Percentiles rank a stretch among this genome's conserved stretches.
Evolutionary conservation across 1,284 basidiomycete genomes (phyloP).

Genomic region (Ganoderma lingzhi): DNA sequence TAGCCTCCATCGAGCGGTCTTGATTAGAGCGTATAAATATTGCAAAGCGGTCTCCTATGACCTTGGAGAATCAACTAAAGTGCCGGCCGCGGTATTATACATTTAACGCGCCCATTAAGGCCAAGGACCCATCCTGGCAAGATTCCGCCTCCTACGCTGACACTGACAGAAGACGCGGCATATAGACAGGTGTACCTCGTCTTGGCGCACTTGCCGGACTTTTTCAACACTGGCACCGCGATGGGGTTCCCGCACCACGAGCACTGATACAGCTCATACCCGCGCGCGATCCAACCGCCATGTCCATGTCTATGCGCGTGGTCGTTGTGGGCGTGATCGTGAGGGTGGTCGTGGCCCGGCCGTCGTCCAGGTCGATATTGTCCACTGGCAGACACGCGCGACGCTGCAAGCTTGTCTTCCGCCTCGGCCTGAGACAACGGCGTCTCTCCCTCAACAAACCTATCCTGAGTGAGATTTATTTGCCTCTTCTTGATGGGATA

Average conservation of each 20-base stretch:
- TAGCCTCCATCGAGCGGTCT: too few species aligned
- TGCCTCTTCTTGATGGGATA: constrained; percentile 53
- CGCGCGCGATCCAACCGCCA: background rate
- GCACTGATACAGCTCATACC: constrained; percentile 48
- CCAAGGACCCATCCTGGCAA: too few species aligned
- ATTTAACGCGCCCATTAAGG: too few species aligned
- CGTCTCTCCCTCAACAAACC: constrained; percentile 47
- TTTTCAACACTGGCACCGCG: constrained; percentile 46
- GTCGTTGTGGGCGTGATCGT: background rate
- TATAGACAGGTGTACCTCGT: constrained; percentile 48
- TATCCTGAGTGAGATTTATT: constrained; percentile 49
- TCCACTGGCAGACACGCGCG: constrained; percentile 1
- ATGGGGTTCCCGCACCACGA: constrained; percentile 65
- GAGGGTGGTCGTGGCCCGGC: background rate
- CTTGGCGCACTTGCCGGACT: constrained; percentile 45
- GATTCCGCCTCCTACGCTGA: too few species aligned
- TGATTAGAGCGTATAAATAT: too few species aligned
- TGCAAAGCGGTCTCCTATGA: too few species aligned
- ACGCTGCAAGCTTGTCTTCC: constrained; percentile 55
- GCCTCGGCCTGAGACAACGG: constrained; percentile 46
- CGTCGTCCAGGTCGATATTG: constrained; percentile 29
- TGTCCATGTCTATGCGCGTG: background rate
- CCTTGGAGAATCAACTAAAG: too few species aligned
- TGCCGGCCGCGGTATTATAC: too few species aligned
- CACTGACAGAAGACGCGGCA: background rate